A percentile compares a stretch with the other conserved stretches of the same genome.
Conservation (phyloP, 1,284 basidiomycete genomes). For the Malassezia sympodialis region DNA sequence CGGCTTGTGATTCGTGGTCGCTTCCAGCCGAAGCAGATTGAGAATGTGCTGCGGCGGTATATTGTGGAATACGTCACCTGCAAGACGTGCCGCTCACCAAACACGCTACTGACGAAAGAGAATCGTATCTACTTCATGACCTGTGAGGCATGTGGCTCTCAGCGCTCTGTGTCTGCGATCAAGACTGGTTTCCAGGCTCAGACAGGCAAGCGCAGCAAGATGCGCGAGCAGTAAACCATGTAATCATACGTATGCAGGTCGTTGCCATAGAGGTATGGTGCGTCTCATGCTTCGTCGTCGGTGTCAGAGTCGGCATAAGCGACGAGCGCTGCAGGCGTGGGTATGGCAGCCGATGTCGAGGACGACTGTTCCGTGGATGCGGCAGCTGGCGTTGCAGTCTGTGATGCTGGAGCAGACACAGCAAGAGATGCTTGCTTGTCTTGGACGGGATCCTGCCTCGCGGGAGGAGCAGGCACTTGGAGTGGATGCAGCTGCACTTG, state of each 20-base stretch:
- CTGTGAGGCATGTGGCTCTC: slow-evolving; percentile 84
- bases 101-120: slow-evolving; percentile 90
- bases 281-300: neutral
- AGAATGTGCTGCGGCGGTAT: slow-evolving; percentile 90
- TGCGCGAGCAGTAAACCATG: slow-evolving; percentile 17
- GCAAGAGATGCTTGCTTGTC: neutral
- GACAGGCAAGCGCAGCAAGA: slow-evolving; percentile 57
- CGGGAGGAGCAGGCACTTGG: neutral
- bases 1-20: slow-evolving; percentile 92
- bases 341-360: neutral
- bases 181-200: slow-evolving; percentile 98
- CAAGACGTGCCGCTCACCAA: slow-evolving; percentile 98
- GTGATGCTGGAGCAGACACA: neutral
- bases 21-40: slow-evolving; percentile 97
- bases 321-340: neutral
- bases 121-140: slow-evolving; percentile 99
- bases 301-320: neutral
- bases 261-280: slow-evolving; percentile 3
- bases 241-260: slow-evolving; percentile 2
- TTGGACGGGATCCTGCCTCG: neutral
- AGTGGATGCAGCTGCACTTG: neutral
- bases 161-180: slow-evolving; percentile 86
- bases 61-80: slow-evolving; percentile 99
- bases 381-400: neutral
- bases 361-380: neutral